A percentile compares a stretch with the other conserved stretches of the same genome.
phyloP scores from a whole-genome alignment of 768 basidiomycete species.

The Obba rivulosa region DNA sequence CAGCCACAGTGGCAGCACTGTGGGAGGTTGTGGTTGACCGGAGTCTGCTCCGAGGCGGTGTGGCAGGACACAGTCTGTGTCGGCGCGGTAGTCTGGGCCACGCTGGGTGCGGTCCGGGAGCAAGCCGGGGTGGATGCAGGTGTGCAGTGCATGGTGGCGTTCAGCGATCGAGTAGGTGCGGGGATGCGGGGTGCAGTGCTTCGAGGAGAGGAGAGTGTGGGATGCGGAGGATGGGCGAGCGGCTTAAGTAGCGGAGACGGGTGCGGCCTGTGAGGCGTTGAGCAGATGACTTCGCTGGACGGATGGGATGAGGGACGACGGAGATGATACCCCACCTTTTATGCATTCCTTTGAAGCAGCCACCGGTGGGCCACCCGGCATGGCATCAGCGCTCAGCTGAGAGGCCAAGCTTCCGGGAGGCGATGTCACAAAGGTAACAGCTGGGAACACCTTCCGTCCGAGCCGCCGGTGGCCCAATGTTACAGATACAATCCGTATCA shows the following conservation, averaged over 20 bases:
- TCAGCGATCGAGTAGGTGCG: not conserved
- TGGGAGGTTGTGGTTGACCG: slow-evolving; percentile 52
- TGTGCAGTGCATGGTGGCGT: slow-evolving; percentile 3
- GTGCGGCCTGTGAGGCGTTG: not conserved
- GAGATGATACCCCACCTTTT: slow-evolving; percentile 11
- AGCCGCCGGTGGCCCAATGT: not conserved
- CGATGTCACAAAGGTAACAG: no score
- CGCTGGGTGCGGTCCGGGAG: slow-evolving; percentile 7
- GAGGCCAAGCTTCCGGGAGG: not conserved
- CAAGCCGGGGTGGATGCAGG: slow-evolving; percentile 10
- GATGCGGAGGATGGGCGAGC: slow-evolving; percentile 6
- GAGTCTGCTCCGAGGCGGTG: slow-evolving; percentile 22
- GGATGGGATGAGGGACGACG: slow-evolving; percentile 12
- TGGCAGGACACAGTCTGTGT: slow-evolving; percentile 22
- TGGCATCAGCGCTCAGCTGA: not conserved
- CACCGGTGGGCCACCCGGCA: not conserved
- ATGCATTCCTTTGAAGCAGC: slow-evolving; percentile 7
- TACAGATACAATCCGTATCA: not conserved
- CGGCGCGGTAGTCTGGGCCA: slow-evolving; percentile 14
- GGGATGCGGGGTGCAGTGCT: slow-evolving; percentile 1
- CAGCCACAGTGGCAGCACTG: slow-evolving; percentile 78
- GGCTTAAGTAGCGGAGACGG: slow-evolving; percentile 3
- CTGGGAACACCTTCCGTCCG: not conserved
- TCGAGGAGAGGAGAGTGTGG: slow-evolving; percentile 1
- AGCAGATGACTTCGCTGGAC: not conserved